Percentiles rank a stretch among this genome's conserved stretches.
Evolutionary conservation across 805 yeast genomes (phyloP).

Genomic region (Lipomyces mesembrius): DNA sequence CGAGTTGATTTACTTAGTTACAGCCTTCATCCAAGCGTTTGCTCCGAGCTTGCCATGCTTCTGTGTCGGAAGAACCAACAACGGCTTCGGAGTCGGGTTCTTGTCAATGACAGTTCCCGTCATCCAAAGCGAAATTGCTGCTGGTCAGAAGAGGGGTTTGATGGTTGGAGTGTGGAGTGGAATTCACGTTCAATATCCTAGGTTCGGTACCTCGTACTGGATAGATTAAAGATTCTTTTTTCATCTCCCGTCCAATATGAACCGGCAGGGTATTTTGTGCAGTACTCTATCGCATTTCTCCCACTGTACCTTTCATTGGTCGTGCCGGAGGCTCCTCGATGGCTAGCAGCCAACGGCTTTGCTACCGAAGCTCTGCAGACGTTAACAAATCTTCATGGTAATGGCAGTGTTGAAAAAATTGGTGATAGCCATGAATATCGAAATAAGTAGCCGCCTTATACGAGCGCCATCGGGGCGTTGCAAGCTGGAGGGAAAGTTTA

Average conservation of each 20-base stretch:
- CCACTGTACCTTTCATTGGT: too few relatives aligned
- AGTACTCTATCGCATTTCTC: too few relatives aligned
- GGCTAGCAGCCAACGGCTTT: conserved; percentile 73
- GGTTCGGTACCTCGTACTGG: conserved; percentile 83
- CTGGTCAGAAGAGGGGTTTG: conserved; percentile 81
- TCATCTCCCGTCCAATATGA: conserved; percentile 55
- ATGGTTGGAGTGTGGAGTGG: conserved; percentile 84
- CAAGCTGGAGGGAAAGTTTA: conserved; percentile 74
- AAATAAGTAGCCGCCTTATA: conserved; percentile 78
- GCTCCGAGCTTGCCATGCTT: conserved; percentile 60
- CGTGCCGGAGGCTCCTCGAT: too few relatives aligned
- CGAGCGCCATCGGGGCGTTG: conserved; percentile 78
- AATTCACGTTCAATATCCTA: conserved; percentile 80
- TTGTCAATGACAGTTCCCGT: conserved; percentile 82
- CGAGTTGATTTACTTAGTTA: conserved; percentile 72
- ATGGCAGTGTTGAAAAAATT: conserved; percentile 73
- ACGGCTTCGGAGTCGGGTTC: conserved; percentile 86
- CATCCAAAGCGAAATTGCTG: conserved; percentile 85
- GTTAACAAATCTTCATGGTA: conserved; percentile 79
- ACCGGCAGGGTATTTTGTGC: too few relatives aligned
- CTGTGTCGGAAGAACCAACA: conserved; percentile 70
- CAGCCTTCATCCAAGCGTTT: conserved; percentile 73
- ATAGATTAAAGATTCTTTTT: conserved; percentile 76
- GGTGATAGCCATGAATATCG: conserved; percentile 68
- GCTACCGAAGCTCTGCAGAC: conserved; percentile 85